Evolutionary conservation across 192 early-diverging fungal genomes (phyloP).

Genomic region (Cetraspora pellucida): DNA sequence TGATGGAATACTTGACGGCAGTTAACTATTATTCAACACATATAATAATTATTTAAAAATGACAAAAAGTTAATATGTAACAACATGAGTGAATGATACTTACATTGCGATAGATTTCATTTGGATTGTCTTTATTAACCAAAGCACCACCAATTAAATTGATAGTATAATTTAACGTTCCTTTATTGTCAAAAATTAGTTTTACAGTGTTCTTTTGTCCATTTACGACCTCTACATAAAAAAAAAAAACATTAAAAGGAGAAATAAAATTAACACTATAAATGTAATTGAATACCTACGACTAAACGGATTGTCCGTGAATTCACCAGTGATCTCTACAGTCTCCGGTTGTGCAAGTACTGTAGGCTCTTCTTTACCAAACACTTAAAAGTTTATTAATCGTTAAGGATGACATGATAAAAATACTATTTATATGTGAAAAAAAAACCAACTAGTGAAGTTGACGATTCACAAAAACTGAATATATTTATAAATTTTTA

Average conservation of each 20-base stretch:
- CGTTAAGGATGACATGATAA: not conserved
- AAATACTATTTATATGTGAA: not conserved
- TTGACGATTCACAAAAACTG: not conserved
- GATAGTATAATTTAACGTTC: constrained; percentile 37
- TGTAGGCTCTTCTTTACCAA: not conserved
- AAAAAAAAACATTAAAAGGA: not conserved
- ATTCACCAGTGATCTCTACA: constrained; percentile 36
- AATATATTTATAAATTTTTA: not conserved
- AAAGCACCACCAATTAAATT: constrained; percentile 38
- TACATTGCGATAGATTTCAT: constrained; percentile 46
- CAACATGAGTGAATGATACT: constrained; percentile 3
- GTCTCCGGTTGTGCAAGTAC: not conserved
- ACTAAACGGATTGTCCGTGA: constrained; percentile 46
- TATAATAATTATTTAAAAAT: not conserved
- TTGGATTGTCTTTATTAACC: constrained; percentile 37
- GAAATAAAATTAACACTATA: not conserved
- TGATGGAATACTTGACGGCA: constrained; percentile 39
- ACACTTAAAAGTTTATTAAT: not conserved
- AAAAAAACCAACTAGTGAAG: too few relatives aligned
- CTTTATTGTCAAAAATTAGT: constrained; percentile 47
- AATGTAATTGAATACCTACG: constrained; percentile 38
- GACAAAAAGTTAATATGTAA: constrained; percentile 1
- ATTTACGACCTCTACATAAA: constrained; percentile 45
- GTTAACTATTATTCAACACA: constrained; percentile 36
- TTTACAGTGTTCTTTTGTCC: constrained; percentile 47